Base-by-base conservation (phyloP, 1,139 yeast species). In the Blastobotrys buckinghamii region DNA sequence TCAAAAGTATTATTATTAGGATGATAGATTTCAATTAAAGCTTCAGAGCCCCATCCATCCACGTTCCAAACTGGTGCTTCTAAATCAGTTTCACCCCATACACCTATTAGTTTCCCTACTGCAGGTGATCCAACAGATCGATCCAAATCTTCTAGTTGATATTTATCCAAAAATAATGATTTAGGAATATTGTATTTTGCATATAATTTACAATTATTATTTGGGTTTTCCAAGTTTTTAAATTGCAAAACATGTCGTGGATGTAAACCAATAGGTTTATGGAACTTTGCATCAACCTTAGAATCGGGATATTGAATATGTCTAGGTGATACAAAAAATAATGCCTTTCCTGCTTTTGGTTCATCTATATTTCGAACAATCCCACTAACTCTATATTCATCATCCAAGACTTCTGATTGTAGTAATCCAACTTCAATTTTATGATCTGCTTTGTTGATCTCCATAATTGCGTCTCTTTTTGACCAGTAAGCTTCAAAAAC, bases 51-150 rank as follows among this genome's bases (percentile, higher is more conserved):
- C 71, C 74, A 74, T 17, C 70, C 62, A 1, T 59, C 54, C 5
- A 72, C 67, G 37, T 68, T 67, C 73, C 78, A 78, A 26, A 66
- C 71, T 2, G 82, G 82, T 22, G 72, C 71, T 48, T 72, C 76
- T 13, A 72, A 60, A 51, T 72, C 74, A 1, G 70, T 61, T 42
- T 71, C 74, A 6, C 76, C 76, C 73, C 75, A 72, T 3, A 69
- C 62, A 0, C 66, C 71, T 6, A 69, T 48, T 16, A 71, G 56
- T 48, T 58, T 60, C 2, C 66, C 64, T 2, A 70, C 59, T 2
- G 75, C 68, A 1, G 59, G 54, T 29, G 60, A 50, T 1, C 62
- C 56, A 3, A 61, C 60, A 2, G 59, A 41, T 37, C 60, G 38
- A 20, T 59, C 60, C 27, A 65, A 58, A 46, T 69, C 72, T 10